phyloP scores from a whole-genome alignment of 2,329 filamentous ascomycete genomes.

The Botrytis squamosa region DNA sequence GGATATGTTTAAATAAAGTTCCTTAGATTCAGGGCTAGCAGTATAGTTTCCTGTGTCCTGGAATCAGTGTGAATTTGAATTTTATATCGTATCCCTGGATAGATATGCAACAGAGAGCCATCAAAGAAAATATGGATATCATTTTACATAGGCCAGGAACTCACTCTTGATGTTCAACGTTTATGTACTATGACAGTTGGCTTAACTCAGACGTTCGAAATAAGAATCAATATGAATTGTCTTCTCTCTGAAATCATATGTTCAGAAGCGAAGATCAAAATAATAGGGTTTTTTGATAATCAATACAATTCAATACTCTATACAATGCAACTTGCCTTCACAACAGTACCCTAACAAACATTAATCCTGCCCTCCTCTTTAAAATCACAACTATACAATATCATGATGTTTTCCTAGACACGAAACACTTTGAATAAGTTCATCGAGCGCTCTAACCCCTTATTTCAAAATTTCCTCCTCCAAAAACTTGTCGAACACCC shows the following conservation, averaged over 20 bases:
- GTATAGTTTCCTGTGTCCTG: rapidly evolving
- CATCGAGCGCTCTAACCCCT: not conserved
- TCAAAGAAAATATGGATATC: not conserved
- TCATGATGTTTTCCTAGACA: not conserved
- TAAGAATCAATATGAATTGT: not conserved
- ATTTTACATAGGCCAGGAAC: not conserved
- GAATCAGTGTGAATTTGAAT: too few species aligned
- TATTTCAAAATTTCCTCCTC: not conserved
- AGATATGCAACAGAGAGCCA: not conserved
- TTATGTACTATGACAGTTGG: not conserved
- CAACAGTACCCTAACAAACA: not conserved
- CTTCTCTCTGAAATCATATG: not conserved
- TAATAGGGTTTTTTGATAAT: not conserved
- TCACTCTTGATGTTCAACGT: rapidly evolving
- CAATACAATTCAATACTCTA: not conserved
- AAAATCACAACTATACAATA: rapidly evolving
- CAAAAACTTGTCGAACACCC: not conserved
- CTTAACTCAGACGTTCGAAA: not conserved
- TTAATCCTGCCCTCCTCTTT: not conserved
- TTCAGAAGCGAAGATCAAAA: not conserved
- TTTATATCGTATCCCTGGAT: too few species aligned
- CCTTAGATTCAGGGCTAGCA: not conserved
- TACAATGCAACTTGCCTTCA: not conserved
- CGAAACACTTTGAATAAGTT: not conserved
- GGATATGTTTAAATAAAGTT: rapidly evolving